phyloP scores from a whole-genome alignment of 2,329 filamentous ascomycete species.

The Ploettnerulaceae sp. region DNA sequence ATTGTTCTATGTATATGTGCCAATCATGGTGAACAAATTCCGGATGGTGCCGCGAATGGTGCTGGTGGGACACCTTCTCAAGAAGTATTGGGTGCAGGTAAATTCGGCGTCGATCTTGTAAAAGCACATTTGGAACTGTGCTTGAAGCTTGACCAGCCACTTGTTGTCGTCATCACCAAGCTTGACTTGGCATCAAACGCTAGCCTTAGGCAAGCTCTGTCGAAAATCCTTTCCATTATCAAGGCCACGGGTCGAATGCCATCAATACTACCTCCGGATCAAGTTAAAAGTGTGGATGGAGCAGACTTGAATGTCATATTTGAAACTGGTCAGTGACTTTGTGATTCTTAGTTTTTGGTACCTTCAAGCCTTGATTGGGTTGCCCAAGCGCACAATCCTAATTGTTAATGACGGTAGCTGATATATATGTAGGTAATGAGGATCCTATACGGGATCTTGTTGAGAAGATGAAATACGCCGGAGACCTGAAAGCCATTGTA shows the following conservation, averaged over 20 bases:
- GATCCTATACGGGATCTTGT: constrained; percentile 54
- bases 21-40: constrained; percentile 65
- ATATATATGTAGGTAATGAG: constrained; percentile 46
- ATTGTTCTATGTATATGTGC: constrained; percentile 82
- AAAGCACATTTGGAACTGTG: constrained; percentile 81
- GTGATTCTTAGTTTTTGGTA: neutral
- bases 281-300: constrained; percentile 41
- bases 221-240: constrained; percentile 68
- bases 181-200: constrained; percentile 76
- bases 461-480: constrained; percentile 42
- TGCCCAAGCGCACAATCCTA: no score
- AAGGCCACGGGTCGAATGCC: constrained; percentile 73
- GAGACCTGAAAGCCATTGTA: constrained; percentile 46
- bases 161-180: constrained; percentile 85
- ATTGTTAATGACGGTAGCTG: no score
- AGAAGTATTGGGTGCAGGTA: constrained; percentile 46
- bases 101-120: constrained; percentile 63
- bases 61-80: constrained; percentile 43
- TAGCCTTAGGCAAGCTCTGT: constrained; percentile 65
- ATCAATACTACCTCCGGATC: constrained; percentile 60
- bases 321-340: constrained; percentile 22
- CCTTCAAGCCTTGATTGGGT: no score
- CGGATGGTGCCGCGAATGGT: constrained; percentile 27
- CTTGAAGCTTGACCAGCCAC: constrained; percentile 69
- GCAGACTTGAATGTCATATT: constrained; percentile 54